Evolutionary conservation across 208 protist species (phyloP), one percentile per base, ranked within the genome.

Genomic region (Acanthamoeba lenticulata): DNA sequence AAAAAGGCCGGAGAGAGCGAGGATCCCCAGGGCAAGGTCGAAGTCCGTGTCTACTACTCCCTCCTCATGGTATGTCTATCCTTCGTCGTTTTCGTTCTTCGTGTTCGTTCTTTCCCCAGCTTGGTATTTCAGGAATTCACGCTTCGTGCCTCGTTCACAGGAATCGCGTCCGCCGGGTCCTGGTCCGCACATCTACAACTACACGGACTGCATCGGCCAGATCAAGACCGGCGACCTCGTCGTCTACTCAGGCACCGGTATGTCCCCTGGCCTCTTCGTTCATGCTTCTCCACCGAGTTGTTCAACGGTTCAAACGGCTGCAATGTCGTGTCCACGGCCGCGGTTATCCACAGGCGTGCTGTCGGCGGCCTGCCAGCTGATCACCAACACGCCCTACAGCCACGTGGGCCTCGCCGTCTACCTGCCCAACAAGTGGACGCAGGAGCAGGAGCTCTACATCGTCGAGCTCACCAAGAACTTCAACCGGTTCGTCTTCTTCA

Each of bases 381-480:
- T 83, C 40, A 52, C 72, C 40, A 49, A 49, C 34, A n/a, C 34
- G 42, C 72, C 72, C 27, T 83, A 49, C 40, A 83, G 72, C 72
- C 72, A 83, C 72, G 21, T 83, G 9, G 72, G 72, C 40, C 42
- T 83, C 21, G 72, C 42, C 42, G 34, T 42, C 27, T 32, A 83
- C 17, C 72, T 83, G 21, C 72, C 72, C 72, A 83, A 83, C 40
- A 83, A 40, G n/a, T 83, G 72, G 72, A 83, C 72, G 1, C 34
- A 83, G 27, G 72, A 83, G 42, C 24, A 21, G 36, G 42, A 83
- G 17, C 42, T 83, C 19, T 83, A 83, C 72, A 49, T 83, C 15
- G 72, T 83, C 11, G 72, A 83, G 29, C 72, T 83, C 72, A 83
- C 72, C 72, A 83, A 49, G 42, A 83, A 83, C 42, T 83, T 83